Percentiles rank a stretch among this genome's conserved stretches.
Conservation (phyloP, 139 green algal genomes). For the Chlorella sp. region DNA sequence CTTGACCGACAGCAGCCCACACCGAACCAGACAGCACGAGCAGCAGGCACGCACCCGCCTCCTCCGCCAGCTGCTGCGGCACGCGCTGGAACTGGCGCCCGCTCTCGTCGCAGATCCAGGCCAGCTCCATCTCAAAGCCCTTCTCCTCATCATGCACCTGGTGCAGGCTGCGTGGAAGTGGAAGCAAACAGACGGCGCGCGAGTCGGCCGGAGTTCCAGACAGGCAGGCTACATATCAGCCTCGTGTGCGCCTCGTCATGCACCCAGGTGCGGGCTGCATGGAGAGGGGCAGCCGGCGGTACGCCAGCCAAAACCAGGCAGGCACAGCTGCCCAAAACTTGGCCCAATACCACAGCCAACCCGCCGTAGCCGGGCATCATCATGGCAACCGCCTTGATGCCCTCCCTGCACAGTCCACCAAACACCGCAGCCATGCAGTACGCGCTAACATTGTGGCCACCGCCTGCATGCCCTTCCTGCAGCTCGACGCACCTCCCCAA, state of each 20-base stretch:
- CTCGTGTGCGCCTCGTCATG: background rate
- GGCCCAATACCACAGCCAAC: background rate
- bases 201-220: background rate
- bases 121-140: slow-evolving; percentile 97
- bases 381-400: no score
- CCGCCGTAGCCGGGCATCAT: no score
- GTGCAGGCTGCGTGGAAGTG: slow-evolving; percentile 69
- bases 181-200: background rate
- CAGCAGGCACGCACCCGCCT: slow-evolving; percentile 49
- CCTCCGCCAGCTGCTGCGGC: slow-evolving; percentile 73
- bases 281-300: background rate
- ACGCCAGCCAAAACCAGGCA: background rate
- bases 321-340: background rate
- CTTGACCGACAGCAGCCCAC: no score
- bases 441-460: slow-evolving; percentile 84
- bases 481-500: slow-evolving; percentile 56
- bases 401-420: no score
- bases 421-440: no score
- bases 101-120: slow-evolving; percentile 95
- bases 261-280: background rate
- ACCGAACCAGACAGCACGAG: no score
- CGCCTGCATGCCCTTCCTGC: slow-evolving; percentile 83
- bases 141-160: slow-evolving; percentile 97
- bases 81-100: slow-evolving; percentile 78
- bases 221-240: background rate